Conservation (phyloP, 345 rosid species). For the Citrus mangshanensis region DNA sequence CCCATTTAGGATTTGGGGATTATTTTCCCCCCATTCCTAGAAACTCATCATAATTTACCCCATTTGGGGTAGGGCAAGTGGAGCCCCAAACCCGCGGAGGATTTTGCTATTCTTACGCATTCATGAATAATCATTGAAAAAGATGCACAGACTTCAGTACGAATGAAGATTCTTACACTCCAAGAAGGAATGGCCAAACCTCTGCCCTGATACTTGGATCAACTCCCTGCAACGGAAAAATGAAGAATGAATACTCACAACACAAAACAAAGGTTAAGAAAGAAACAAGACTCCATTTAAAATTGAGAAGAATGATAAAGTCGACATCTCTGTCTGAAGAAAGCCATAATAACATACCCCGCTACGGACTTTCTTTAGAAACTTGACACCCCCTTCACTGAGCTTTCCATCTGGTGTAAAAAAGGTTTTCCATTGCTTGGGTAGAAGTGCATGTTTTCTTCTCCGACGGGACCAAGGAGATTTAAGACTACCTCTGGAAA, state of each 20-base stretch:
- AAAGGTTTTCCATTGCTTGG: conserved; percentile 72
- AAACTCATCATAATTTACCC: no score
- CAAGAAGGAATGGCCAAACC: conserved; percentile 98
- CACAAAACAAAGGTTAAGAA: conserved; percentile 7
- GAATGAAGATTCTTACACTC: conserved; percentile 61
- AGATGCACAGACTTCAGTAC: neutral
- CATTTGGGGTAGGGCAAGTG: no score
- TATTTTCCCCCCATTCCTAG: no score
- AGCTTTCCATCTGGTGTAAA: conserved; percentile 75
- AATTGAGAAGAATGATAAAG: neutral
- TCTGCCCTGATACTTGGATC: conserved; percentile 87
- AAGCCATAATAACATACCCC: conserved; percentile 59
- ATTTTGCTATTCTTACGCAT: neutral
- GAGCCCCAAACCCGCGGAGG: no score
- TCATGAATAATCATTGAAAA: neutral
- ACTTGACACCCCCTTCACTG: conserved; percentile 73
- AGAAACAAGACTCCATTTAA: neutral
- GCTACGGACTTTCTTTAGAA: conserved; percentile 86
- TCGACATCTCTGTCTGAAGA: neutral
- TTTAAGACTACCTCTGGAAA: conserved; percentile 63
- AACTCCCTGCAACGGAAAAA: conserved; percentile 56
- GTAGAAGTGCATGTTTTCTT: conserved; percentile 78
- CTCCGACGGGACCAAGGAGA: conserved; percentile 92
- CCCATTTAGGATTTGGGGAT: no score
- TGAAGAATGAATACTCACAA: conserved; percentile 7